phyloP scores from a whole-genome alignment of 1,284 basidiomycete genomes.

The Ganoderma lucidum region DNA sequence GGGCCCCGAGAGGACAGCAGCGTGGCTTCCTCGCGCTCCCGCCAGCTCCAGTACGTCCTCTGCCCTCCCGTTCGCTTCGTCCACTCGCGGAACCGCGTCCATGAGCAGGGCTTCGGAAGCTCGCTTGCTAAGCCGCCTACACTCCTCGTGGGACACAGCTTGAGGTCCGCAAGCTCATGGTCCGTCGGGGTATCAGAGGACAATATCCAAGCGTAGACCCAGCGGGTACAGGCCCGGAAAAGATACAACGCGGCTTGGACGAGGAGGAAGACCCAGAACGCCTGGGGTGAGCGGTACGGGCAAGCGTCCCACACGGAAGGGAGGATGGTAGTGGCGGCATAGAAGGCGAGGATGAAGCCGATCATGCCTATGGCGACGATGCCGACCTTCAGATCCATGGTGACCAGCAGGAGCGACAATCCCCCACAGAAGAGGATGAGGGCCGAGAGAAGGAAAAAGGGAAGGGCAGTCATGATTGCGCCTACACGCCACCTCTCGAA shows the following conservation, averaged over 20 bases:
- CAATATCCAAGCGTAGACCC: background rate
- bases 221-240: background rate
- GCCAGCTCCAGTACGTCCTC: constrained; percentile 13
- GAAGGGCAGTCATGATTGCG: constrained; percentile 33
- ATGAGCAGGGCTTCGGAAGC: background rate
- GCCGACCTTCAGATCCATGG: constrained; percentile 28
- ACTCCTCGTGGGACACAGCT: background rate
- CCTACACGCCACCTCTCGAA: constrained; percentile 34
- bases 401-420: constrained; percentile 30
- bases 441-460: constrained; percentile 34
- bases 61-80: constrained; percentile 1
- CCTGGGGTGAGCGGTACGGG: constrained; percentile 34
- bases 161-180: background rate
- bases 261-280: constrained; percentile 19
- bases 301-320: constrained; percentile 8
- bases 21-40: constrained; percentile 18
- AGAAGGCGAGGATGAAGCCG: constrained; percentile 16
- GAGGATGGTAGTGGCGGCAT: constrained; percentile 10
- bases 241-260: background rate
- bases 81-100: background rate
- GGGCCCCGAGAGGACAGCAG: background rate
- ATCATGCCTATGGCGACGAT: constrained; percentile 24
- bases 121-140: background rate
- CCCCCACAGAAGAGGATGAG: constrained; percentile 34
- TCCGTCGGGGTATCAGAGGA: background rate